Evolutionary conservation across 192 early-diverging fungal genomes (phyloP), one percentile per base, ranked within the genome.

Genomic region (Thamnidium elegans): DNA sequence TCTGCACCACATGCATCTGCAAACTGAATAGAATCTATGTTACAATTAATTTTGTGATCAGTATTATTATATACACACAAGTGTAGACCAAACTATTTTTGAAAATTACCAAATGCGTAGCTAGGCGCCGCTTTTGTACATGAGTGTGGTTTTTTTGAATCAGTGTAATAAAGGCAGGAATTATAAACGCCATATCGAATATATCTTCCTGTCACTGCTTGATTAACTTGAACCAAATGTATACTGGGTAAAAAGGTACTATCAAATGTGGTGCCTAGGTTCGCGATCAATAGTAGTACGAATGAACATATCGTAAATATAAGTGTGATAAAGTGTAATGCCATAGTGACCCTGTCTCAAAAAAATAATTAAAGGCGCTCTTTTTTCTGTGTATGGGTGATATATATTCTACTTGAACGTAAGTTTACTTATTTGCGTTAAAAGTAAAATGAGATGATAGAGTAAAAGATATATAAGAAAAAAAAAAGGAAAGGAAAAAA

Each of bases 131-230:
- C 44, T 43, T 31, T 21, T 23, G 58, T 59, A 8, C 58, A 59
- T 6, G 34, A 43, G 19, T 43, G 19, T 0, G 39, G 19, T 44
- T n/a, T 11, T 21, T 36, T 34, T 34, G 48, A 19, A 39, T 19
- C 32, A 21, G 17, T 31, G n/a, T 55, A 31, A 20, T 63, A 54
- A 42, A 69, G 15, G 21, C 67, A 69, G 44, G 67, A 69, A 7
- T 55, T 62, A 11, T 69, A 69, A 15, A 69, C 31, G 13, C 67
- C 67, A 17, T 69, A 69, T 69, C 67, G 60, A 50, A 69, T 45
- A 14, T 60, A 62, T 47, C 53, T 4, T 3, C 54, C 53, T 1
- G 52, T 69, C 11, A 50, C 34, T 7, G 67, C 39, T 39, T 62
- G 54, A 19, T 34, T 26, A 8, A 55, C 30, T 23, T 62, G 39